phyloP scores from a whole-genome alignment of 805 yeast genomes.

The Dipodascus albidus region DNA sequence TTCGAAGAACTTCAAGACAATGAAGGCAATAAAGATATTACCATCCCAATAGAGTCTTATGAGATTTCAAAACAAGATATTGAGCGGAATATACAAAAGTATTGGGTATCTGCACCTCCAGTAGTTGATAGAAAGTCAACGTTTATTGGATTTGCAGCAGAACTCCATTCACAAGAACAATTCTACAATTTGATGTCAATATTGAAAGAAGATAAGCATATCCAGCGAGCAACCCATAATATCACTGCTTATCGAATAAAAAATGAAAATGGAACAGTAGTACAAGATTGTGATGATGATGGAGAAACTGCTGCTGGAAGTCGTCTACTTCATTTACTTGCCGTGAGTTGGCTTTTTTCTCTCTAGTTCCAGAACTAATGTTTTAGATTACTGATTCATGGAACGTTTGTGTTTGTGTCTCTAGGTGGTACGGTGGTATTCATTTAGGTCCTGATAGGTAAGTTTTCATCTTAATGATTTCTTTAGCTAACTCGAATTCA shows the following conservation, averaged over 20 bases:
- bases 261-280: slow-evolving; percentile 39
- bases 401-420: slow-evolving; percentile 78
- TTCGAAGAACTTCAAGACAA: slow-evolving; percentile 17
- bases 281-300: slow-evolving; percentile 90
- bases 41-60: slow-evolving; percentile 3
- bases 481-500: slow-evolving; percentile 7
- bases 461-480: neutral
- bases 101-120: slow-evolving; percentile 72
- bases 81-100: slow-evolving; percentile 33
- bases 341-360: slow-evolving; percentile 35
- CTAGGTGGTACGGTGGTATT: slow-evolving; percentile 88
- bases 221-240: slow-evolving; percentile 61
- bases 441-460: slow-evolving; percentile 75
- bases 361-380: too few species aligned
- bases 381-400: slow-evolving; percentile 42
- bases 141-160: slow-evolving; percentile 65
- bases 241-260: slow-evolving; percentile 82
- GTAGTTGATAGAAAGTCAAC: slow-evolving; percentile 75
- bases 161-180: slow-evolving; percentile 54
- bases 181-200: slow-evolving; percentile 41
- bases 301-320: slow-evolving; percentile 97
- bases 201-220: slow-evolving; percentile 52
- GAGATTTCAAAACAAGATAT: slow-evolving; percentile 2
- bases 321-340: slow-evolving; percentile 64
- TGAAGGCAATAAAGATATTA: slow-evolving; percentile 6